Evolutionary conservation across 2,329 filamentous ascomycete species (phyloP), one percentile per base, ranked within the genome.

Genomic region (Neurospora crassa): DNA sequence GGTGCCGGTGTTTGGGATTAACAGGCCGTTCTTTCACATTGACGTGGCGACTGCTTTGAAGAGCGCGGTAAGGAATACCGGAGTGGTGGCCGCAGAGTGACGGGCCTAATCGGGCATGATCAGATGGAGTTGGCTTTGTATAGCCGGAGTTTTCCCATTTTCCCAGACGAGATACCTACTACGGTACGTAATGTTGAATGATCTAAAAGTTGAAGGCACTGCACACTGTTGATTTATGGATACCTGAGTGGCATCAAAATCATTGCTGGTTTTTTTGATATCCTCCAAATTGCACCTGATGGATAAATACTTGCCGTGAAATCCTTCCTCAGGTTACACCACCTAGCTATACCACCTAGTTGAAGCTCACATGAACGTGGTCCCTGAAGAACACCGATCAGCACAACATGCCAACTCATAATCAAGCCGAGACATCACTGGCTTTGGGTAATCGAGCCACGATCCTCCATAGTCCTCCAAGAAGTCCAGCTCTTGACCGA

Each of bases 21-120:
- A 85, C 71, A 77, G 83, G 68, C 84, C 84, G 0, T 85, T 82
- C 72, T 85, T 86, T 77, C 84, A 86, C 68, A 72, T 82, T 3
- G 83, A 86, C 73, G 76, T 86, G 18, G 76, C 79, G 29, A 82
- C 81, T 20, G 83, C 83, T 7, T 78, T 85, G 5, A 79, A 82
- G 42, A 77, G 78, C 2, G 81, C 80, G n/a, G 43, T 76, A n/a
- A 70, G 71, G 63, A 74, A 68, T n/a, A 63, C 53, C 14, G 53
- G 53, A 3, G 29, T 63, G 8, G 53, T 63, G 24, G 29, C n/a
- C 1, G 53, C 53, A 1, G 53, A 63, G 8, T 37, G 34, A 11
- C 53, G 24, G 53, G 29, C 16, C 29, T 18, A 18, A 0, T 4
- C 7, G 53, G 53, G 29, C 16, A 37, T 63, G 53, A n/a, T 18